A percentile compares a stretch with the other conserved stretches of the same genome.
These are phyloP conservation scores for Inonotus hispidus DNA, from an alignment of 1,284 basidiomycete species.

Conservation along the genomic window DNA sequence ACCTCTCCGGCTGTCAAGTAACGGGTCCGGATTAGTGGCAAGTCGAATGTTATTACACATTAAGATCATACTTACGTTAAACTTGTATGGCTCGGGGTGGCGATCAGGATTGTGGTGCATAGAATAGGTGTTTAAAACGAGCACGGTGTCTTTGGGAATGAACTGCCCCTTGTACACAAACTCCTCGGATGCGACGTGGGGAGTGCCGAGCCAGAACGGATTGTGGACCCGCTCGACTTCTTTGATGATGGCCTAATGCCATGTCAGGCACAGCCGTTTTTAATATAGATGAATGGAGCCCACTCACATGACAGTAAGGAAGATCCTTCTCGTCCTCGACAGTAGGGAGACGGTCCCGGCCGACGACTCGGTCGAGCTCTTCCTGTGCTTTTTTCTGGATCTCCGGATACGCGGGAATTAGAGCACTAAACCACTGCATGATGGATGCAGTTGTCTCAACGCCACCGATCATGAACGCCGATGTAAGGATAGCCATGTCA, in stretches of 20 bases:
- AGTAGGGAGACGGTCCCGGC: constrained; percentile 23
- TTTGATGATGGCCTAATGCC: constrained; percentile 8
- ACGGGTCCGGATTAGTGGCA: neutral
- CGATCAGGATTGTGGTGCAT: constrained; percentile 36
- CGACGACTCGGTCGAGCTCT: constrained; percentile 27
- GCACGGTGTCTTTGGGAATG: constrained; percentile 27
- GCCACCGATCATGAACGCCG: constrained; percentile 39
- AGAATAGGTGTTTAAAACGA: constrained; percentile 36
- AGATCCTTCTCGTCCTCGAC: constrained; percentile 22
- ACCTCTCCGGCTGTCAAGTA: constrained; percentile 31
- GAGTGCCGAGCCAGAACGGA: constrained; percentile 34
- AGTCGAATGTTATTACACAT: neutral
- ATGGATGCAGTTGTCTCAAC: constrained; percentile 30
- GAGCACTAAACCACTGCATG: constrained; percentile 30
- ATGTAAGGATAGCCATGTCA: constrained; percentile 35
- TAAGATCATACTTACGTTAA: constrained; percentile 2
- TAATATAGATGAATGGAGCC: neutral
- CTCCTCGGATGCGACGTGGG: constrained; percentile 22
- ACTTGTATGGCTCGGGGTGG: constrained; percentile 32
- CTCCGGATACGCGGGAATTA: constrained; percentile 27
- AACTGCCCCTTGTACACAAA: constrained; percentile 21
- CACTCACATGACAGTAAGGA: constrained; percentile 20
- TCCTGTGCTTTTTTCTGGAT: constrained; percentile 26
- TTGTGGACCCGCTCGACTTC: constrained; percentile 28
- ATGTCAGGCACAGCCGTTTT: neutral